Evolutionary conservation across 1,139 yeast species (phyloP).

Genomic region (Meyerozyma guilliermondii): DNA sequence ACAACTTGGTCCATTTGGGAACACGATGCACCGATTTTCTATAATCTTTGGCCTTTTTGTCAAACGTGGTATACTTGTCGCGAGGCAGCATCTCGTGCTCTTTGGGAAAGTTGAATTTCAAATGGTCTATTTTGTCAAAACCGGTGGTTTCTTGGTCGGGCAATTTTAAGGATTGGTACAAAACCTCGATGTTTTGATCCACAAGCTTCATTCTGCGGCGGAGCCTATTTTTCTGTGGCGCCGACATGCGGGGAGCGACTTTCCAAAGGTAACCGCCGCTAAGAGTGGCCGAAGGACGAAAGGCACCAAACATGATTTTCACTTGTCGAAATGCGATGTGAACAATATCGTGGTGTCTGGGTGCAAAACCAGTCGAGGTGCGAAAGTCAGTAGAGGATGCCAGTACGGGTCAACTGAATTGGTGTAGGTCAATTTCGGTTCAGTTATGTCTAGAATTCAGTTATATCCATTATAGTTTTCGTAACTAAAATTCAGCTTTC

Average conservation of each 20-base stretch:
- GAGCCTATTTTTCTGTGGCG: slow-evolving; percentile 76
- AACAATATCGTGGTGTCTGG: neutral
- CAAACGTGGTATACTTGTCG: slow-evolving; percentile 87
- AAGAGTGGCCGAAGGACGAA: slow-evolving; percentile 55
- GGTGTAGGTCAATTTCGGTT: too few relatives aligned
- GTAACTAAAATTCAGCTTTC: too few relatives aligned
- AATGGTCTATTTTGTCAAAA: slow-evolving; percentile 48
- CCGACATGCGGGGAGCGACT: slow-evolving; percentile 63
- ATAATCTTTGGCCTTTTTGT: slow-evolving; percentile 67
- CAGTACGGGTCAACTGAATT: too few relatives aligned
- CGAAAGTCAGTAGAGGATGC: too few relatives aligned
- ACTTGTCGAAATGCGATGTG: neutral
- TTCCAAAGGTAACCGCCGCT: slow-evolving; percentile 88
- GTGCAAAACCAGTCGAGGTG: too few relatives aligned
- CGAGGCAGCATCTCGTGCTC: slow-evolving; percentile 73
- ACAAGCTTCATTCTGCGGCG: slow-evolving; percentile 77
- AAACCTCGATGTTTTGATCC: slow-evolving; percentile 69
- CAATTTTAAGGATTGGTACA: slow-evolving; percentile 54
- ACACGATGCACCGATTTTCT: slow-evolving; percentile 84
- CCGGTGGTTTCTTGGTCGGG: slow-evolving; percentile 37
- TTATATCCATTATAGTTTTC: too few relatives aligned
- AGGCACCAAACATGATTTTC: slow-evolving; percentile 70
- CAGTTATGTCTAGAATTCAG: too few relatives aligned
- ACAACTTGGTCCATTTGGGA: slow-evolving; percentile 85
- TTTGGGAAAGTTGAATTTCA: slow-evolving; percentile 61